Percentiles rank a stretch among this genome's conserved stretches.
These are phyloP conservation scores for Aureobasidium sp. DNA, from an alignment of 2,329 filamentous ascomycete genomes.

Conservation along the genomic window DNA sequence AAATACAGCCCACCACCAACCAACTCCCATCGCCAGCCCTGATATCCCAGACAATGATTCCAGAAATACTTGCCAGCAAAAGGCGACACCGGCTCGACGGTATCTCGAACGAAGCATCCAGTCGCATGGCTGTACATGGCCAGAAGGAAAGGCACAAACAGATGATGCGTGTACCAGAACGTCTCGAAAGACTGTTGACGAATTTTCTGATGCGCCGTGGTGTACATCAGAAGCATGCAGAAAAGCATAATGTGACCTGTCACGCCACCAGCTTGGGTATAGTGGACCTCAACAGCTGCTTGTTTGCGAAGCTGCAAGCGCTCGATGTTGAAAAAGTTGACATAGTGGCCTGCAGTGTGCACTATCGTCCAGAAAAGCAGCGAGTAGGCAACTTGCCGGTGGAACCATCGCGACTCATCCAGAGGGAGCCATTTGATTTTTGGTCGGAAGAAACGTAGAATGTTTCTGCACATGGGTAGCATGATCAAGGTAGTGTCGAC, in stretches of 20 bases:
- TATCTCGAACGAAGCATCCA: slow-evolving; percentile 92
- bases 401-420: slow-evolving; percentile 97
- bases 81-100: slow-evolving; percentile 61
- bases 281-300: slow-evolving; percentile 83
- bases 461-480: slow-evolving; percentile 86
- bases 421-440: slow-evolving; percentile 82
- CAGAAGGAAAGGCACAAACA: slow-evolving; percentile 94
- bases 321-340: slow-evolving; percentile 98
- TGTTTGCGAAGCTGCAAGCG: slow-evolving; percentile 69
- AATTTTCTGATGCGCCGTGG: slow-evolving; percentile 84
- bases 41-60: slow-evolving; percentile 87
- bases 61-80: slow-evolving; percentile 78
- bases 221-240: slow-evolving; percentile 99
- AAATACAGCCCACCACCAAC: slow-evolving; percentile 79
- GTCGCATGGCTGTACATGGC: slow-evolving; percentile 93
- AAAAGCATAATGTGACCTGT: slow-evolving; percentile 96
- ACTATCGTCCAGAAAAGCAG: slow-evolving; percentile 72
- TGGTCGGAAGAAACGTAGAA: slow-evolving; percentile 75
- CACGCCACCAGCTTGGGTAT: slow-evolving; percentile 77
- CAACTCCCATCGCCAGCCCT: slow-evolving; percentile 96
- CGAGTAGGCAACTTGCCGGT: slow-evolving; percentile 86
- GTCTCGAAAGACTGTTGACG: slow-evolving; percentile 96
- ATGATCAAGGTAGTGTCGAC: slow-evolving; percentile 83
- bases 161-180: slow-evolving; percentile 98
- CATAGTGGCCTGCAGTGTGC: slow-evolving; percentile 77